Evolutionary conservation across 2,329 filamentous ascomycete species (phyloP).

Genomic region (Graphium sp.): DNA sequence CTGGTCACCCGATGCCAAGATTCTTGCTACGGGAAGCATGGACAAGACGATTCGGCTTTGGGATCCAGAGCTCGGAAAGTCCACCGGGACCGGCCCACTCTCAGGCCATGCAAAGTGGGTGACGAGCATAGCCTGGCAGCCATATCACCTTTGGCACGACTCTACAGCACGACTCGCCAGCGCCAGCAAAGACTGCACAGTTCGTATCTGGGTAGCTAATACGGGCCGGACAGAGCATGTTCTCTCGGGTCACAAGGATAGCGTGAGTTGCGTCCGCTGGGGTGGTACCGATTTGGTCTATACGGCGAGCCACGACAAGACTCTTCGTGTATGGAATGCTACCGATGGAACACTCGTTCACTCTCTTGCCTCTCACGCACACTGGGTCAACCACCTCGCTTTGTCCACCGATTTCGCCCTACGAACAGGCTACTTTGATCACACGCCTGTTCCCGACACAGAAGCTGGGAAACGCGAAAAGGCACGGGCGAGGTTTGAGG

Average conservation of each 20-base stretch:
- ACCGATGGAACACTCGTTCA: constrained; percentile 64
- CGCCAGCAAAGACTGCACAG: constrained; percentile 76
- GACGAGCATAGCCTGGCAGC: constrained; percentile 79
- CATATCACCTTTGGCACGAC: constrained; percentile 65
- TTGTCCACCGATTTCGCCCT: constrained; percentile 85
- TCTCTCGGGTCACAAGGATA: constrained; percentile 74
- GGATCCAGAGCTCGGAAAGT: constrained; percentile 68
- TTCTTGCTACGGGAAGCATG: constrained; percentile 81
- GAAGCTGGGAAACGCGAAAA: constrained; percentile 56
- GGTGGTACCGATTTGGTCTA: constrained; percentile 78
- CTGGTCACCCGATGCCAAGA: constrained; percentile 70
- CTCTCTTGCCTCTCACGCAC: constrained; percentile 66
- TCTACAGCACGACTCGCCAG: constrained; percentile 70
- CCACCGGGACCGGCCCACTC: constrained; percentile 47
- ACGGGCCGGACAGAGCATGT: constrained; percentile 66
- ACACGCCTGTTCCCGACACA: constrained; percentile 50
- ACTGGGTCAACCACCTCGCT: constrained; percentile 92
- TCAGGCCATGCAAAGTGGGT: constrained; percentile 86
- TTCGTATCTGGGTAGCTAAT: constrained; percentile 74
- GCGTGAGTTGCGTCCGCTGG: constrained; percentile 85
- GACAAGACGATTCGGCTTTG: constrained; percentile 84
- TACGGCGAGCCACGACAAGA: constrained; percentile 80
- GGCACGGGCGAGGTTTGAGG: constrained; percentile 70
- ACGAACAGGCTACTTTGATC: constrained; percentile 74
- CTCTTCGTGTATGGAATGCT: constrained; percentile 78